Base-by-base conservation (phyloP, 768 basidiomycete genomes). In the Suillus variegatus region DNA sequence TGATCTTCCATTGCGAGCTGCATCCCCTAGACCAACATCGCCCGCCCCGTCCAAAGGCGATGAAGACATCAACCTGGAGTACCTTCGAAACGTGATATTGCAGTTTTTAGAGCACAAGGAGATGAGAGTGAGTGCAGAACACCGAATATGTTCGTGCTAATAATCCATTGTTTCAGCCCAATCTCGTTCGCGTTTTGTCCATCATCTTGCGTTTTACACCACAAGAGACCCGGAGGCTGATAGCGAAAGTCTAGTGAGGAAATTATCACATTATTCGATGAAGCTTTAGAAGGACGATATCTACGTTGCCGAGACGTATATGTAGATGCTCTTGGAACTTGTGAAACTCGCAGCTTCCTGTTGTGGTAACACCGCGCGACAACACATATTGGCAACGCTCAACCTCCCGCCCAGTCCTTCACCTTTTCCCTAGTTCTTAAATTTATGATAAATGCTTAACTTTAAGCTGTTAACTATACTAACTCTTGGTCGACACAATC, bases 91-190 rank as follows among this genome's bases (percentile, higher is more conserved):
- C 76, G 92, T 99, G 40, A 94, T 99, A 64, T 76, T 99, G 55
- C 97, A 99, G 75, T 99, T 99, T 80, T 82, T 99, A 60, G 97
- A 99, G 75, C 93, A 98, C 79, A 95, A 97, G 75, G 95, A 99
- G 76, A 98, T 98, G 95, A 85, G 97, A 79, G 95, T 95, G 73
- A 75, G 93, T 81, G 47, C 5, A 32, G 18, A 43, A 13, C 12
- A 8, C 28, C 13, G 6, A 60, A 12, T 4, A 43, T 51, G 20
- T 35, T 43, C 16, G 61, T 8, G 22, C 43, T 47, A 25, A 14
- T 68, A 63, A 64, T 66, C 65, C 16, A 72, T 32, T 13, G 60
- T 54, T 22, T 12, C 65, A 95, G 92, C 93, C 95, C 0, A 93
- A 95, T 71, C 87, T 99, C 40, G 88, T 99, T 35, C 86, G 91